Evolutionary conservation across 2,329 filamentous ascomycete species (phyloP).

Genomic region (Clonostachys rosea): DNA sequence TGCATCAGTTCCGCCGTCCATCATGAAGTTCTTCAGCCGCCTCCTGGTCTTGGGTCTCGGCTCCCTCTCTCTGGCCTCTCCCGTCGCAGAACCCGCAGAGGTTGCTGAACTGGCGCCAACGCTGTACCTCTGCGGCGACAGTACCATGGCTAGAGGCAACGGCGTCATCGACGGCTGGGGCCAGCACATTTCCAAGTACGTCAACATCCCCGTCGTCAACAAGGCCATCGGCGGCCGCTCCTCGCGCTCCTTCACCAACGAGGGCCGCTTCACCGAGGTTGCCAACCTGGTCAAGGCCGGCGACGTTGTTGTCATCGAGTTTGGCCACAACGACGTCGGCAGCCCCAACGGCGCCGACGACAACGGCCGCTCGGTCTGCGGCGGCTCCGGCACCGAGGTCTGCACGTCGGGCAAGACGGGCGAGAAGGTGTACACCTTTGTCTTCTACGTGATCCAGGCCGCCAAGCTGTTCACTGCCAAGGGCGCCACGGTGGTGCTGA

Average conservation of each 20-base stretch:
- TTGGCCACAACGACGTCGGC: conserved; percentile 70
- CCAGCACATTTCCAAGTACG: conserved; percentile 48
- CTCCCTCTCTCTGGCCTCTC: not conserved
- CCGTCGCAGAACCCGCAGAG: not conserved
- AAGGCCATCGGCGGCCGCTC: conserved; percentile 62
- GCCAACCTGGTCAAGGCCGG: conserved; percentile 44
- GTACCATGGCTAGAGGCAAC: conserved; percentile 47
- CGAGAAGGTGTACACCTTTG: conserved; percentile 56
- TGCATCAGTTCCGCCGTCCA: conserved; percentile 10
- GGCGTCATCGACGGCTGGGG: conserved; percentile 54
- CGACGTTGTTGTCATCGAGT: conserved; percentile 67
- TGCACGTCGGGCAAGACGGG: conserved; percentile 27
- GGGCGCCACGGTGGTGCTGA: conserved; percentile 57
- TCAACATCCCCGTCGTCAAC: conserved; percentile 44
- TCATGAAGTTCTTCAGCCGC: conserved; percentile 5
- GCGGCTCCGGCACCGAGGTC: conserved; percentile 45
- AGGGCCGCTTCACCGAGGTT: conserved; percentile 60
- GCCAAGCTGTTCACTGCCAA: conserved; percentile 46
- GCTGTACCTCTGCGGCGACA: conserved; percentile 55
- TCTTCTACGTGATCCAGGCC: conserved; percentile 54
- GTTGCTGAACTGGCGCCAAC: conserved; percentile 18
- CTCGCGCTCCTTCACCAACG: conserved; percentile 61
- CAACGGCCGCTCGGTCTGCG: conserved; percentile 58
- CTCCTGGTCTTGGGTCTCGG: conserved; percentile 9
- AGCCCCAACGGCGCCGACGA: conserved; percentile 42